Base-by-base conservation (phyloP, 176 grass and related monocot genomes). In the Phoenix roebelenii region DNA sequence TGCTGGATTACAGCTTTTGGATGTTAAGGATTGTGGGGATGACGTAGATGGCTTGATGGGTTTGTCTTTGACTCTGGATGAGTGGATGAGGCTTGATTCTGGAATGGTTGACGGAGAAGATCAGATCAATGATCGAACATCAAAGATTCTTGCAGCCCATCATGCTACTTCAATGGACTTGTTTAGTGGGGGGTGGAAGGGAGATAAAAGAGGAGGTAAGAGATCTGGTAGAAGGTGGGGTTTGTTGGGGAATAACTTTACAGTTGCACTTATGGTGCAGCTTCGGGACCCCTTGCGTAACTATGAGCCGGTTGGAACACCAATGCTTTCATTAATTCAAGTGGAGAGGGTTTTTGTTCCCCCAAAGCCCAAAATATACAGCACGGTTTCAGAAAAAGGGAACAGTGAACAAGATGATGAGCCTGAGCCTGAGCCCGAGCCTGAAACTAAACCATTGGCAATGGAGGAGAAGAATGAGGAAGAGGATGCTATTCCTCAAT, bases 31-130 rank as follows among this genome's bases (percentile, higher is more conserved):
- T 54, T 73, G 29, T 60, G 76, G 73, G 32, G 81, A 75, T 16
- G 87, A 88, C 73, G 76, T 89, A 22, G 93, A 98, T 77, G 93
- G 93, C 7, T 76, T 98, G 53, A 98, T 98, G 93, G 93, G 93
- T 22, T 68, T 91, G 72, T 92, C 84, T 48, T 82, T 98, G 55
- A 81, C 87, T 66, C 70, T 98, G 51, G 87, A 98, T 81, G 87
- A 98, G 74, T 98, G 93, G 93, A 85, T 92, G 87, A 79, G 70
- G 64, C 78, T 98, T 68, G 93, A 98, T 71, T 88, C 84, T 60
- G 93, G 93, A 14, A 57, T 83, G 18, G 82, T 98, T 12, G 82
- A 88, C 51, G 84, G 92, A 66, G 88, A 97, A 58, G 92, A 84
- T 25, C 83, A 89, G 52, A 58, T 76, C 61, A 88, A 79, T 65